Evolutionary conservation across 208 protist genomes (phyloP).

Genomic region (Leishmania guyanensis): DNA sequence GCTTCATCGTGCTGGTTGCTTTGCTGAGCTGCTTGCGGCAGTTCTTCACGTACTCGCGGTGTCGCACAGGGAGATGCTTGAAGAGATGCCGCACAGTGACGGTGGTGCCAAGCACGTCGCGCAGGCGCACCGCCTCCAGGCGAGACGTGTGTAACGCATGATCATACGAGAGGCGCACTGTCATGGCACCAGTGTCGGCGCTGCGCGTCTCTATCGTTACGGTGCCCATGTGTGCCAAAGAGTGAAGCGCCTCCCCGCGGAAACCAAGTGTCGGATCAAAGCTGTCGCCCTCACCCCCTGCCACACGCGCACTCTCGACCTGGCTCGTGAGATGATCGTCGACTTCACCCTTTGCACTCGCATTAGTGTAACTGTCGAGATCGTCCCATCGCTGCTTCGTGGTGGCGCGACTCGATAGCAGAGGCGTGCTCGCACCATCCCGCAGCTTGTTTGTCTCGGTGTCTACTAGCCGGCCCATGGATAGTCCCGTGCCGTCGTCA

Average conservation of each 20-base stretch:
- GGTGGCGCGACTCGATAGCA: conserved; percentile 64
- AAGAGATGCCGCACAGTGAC: conserved; percentile 85
- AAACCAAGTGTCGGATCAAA: conserved; percentile 90
- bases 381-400: conserved; percentile 45
- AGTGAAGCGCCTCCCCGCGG: conserved; percentile 97
- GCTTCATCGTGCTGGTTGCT: conserved; percentile 61
- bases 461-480: conserved; percentile 45
- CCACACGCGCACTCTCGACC: not conserved
- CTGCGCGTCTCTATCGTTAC: conserved; percentile 78
- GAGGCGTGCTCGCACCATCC: conserved; percentile 44
- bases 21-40: conserved; percentile 63
- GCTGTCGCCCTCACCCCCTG: not conserved
- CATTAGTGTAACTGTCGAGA: not conserved
- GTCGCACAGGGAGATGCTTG: conserved; percentile 86
- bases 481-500: conserved; percentile 84
- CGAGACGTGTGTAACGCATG: conserved; percentile 20
- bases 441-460: conserved; percentile 23
- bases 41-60: conserved; percentile 86
- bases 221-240: conserved; percentile 84
- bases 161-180: conserved; percentile 57
- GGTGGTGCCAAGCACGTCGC: conserved; percentile 73
- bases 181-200: conserved; percentile 33
- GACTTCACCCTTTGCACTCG: not conserved
- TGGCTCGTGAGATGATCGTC: conserved; percentile 2
- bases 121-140: conserved; percentile 15